Evolutionary conservation across 139 green algal genomes (phyloP), one percentile per base, ranked within the genome.

Genomic region (Yamagishiella unicocca): DNA sequence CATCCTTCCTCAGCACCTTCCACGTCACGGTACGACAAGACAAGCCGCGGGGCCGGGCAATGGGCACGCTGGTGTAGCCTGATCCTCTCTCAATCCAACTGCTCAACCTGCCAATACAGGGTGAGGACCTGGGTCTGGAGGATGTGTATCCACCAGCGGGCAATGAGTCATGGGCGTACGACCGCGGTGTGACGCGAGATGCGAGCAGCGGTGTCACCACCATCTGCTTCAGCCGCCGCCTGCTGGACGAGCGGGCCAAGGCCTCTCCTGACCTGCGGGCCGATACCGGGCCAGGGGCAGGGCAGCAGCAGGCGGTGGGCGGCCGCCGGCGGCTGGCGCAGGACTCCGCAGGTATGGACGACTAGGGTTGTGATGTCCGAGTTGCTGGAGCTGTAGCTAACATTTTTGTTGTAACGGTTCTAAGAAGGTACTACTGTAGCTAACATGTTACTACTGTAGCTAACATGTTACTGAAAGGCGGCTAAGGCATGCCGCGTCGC

Each of bases 141-240:
- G n/a, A 67, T 24, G n/a, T 67, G 19, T 67, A n/a, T 6, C 58
- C 58, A 9, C 58, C 58, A 29, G 29, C 37, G 12, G 45, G n/a
- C 75, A 27, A 2, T 33, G 0, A 14, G 9, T 50, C 24, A 35
- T 86, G 80, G 80, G 64, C 80, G 35, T 86, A 73, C 80, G 43
- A 86, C 80, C 64, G 27, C 1, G 80, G 80, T 24, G 61, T 86
- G 8, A 25, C 14, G 17, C 50, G 24, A 17, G 24, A 55, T 17
- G 22, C 31, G 2, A 22, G 21, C 1, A 6, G 27, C 21, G 42
- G 61, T 29, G 10, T 71, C n/a, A 86, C 80, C 31, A 86, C 62
- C n/a, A 77, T 77, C 43, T 86, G 80, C 80, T 86, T 86, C 80
- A 85, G 78, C 42, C 78, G 78, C 58, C 58, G 58, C 27, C 40